A percentile compares a stretch with the other conserved stretches of the same genome.
These are phyloP conservation scores for Rhodocollybia butyracea DNA, from an alignment of 768 basidiomycete genomes.

Conservation along the genomic window DNA sequence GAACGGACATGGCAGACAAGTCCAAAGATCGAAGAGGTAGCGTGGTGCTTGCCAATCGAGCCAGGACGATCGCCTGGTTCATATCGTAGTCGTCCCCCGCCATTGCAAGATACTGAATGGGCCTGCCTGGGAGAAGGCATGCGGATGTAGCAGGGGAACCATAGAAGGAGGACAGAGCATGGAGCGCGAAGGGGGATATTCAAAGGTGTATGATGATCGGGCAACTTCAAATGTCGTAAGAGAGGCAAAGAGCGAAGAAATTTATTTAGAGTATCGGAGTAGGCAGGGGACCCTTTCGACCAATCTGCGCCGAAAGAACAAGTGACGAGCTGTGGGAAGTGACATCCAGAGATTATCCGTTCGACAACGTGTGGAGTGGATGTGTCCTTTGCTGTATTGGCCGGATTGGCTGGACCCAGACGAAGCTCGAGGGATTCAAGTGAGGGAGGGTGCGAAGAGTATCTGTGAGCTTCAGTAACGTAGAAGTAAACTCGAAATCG, in stretches of 20 bases:
- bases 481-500: constrained; percentile 29
- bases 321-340: constrained; percentile 37
- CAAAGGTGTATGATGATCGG: constrained; percentile 42
- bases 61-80: constrained; percentile 49
- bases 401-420: constrained; percentile 42
- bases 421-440: constrained; percentile 57
- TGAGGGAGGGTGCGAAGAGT: constrained; percentile 30
- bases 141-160: constrained; percentile 60
- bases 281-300: constrained; percentile 38
- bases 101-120: constrained; percentile 53
- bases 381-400: too few species aligned
- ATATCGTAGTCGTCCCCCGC: constrained; percentile 55
- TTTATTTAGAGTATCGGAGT: constrained; percentile 33
- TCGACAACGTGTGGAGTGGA: constrained; percentile 41
- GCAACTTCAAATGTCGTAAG: constrained; percentile 43
- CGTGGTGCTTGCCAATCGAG: constrained; percentile 43
- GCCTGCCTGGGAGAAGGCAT: constrained; percentile 56
- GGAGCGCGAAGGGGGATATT: constrained; percentile 40
- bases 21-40: constrained; percentile 53
- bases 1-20: constrained; percentile 56
- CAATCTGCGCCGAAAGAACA: constrained; percentile 46
- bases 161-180: constrained; percentile 51
- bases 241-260: constrained; percentile 41
- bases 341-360: constrained; percentile 34
- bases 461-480: constrained; percentile 37